phyloP scores from a whole-genome alignment of 768 basidiomycete genomes.

The Gloeopeniophorella convolvens region DNA sequence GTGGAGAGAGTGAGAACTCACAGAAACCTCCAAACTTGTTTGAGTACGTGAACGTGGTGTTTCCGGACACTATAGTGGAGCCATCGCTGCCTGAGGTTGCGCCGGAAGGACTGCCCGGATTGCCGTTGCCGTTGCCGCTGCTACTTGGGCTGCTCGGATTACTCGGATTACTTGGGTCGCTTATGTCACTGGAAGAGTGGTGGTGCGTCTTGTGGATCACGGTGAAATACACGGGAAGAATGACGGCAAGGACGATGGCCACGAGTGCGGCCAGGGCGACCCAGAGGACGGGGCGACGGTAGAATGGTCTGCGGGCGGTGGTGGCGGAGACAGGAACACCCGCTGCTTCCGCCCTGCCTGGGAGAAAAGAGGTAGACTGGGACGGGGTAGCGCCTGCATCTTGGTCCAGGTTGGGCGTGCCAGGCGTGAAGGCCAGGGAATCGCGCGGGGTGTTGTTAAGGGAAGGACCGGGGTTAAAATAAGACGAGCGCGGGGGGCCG shows the following conservation, averaged over 20 bases:
- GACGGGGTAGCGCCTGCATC: not conserved
- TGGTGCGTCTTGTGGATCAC: constrained; percentile 7
- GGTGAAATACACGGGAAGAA: constrained; percentile 7
- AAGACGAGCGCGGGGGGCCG: constrained; percentile 4
- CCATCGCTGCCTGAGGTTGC: constrained; percentile 18
- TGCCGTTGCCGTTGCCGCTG: not conserved
- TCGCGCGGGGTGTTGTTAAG: constrained; percentile 1
- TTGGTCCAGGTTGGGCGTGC: not conserved
- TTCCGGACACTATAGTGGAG: constrained; percentile 30
- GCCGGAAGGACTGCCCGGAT: not conserved
- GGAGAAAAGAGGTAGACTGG: constrained; percentile 1
- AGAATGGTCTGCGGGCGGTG: not conserved
- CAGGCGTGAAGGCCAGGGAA: not conserved
- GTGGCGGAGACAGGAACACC: not conserved
- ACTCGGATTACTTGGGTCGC: not conserved
- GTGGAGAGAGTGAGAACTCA: constrained; percentile 6
- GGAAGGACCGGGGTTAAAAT: not conserved
- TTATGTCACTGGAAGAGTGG: not conserved
- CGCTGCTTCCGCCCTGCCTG: not conserved
- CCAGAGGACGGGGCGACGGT: constrained; percentile 4
- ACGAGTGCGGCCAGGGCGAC: constrained; percentile 9
- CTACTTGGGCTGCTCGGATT: not conserved
- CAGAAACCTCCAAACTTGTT: constrained; percentile 44
- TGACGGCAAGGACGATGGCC: not conserved
- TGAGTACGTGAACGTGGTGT: constrained; percentile 40